Evolutionary conservation across 495 filamentous ascomycete genomes (phyloP), one percentile per base, ranked within the genome.

Genomic region (Xylaria bambusicola): DNA sequence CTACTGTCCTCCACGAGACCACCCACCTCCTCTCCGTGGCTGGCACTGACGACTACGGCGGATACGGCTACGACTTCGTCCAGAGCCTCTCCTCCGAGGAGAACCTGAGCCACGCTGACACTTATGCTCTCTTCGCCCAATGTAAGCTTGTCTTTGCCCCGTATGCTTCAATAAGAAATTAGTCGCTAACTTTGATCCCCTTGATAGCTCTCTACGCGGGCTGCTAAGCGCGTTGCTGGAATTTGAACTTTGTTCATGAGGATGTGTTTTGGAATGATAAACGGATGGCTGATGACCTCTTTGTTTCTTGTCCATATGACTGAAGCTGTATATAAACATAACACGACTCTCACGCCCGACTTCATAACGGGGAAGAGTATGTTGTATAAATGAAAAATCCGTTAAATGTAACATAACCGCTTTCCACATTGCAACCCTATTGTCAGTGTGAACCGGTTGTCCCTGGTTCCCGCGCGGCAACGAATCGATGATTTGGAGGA

Each of bases 91-190:
- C 64, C 6, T 71, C 72, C 0, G 54, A 64, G 12, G 61, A 80
- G 47, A 84, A 84, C 29, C 60, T 88, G 24, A 64, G 72, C 55
- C 87, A 88, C 63, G 86, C 86, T 18, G 86, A 88, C 67, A 79
- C 82, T 0, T 88, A 84, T 62, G 78, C 86, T 0, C 68, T 88
- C 23, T 88, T 83, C 66, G 80, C 85, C 23, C 85, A 86, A 61
- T 54, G 51, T 54, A 54, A 44, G 36, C 29, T 54, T 54, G 3
- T 24, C 2, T n/a, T 31, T n/a, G n/a, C n/a, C n/a, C n/a, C n/a
- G n/a, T n/a, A n/a, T n/a, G n/a, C 36, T 24, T 12, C 7, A 3
- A 41, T 13, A 38, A 10, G 18, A 2, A 5, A 2, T 49, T 23
- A 6, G 10, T 54, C 31, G n/a, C 51, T 54, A 7, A 54, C 26